These are phyloP conservation scores for Adansonia gregorii DNA, from an alignment of 441 rosid genomes.

Conservation along the genomic window DNA sequence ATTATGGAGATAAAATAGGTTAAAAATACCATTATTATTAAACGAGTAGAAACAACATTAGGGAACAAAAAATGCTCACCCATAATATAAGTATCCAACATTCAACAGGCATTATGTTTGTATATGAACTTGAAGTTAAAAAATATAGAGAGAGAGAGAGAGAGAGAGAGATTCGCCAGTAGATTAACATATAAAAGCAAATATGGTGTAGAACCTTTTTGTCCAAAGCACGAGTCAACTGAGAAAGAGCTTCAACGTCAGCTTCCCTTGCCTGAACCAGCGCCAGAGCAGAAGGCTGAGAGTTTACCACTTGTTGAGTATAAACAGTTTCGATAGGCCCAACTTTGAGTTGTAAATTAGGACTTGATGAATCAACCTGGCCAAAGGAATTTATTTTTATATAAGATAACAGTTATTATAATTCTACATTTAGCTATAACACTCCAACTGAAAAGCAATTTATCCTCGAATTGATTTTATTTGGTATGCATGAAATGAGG, in stretches of 20 bases:
- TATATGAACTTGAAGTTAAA: slow-evolving; percentile 6
- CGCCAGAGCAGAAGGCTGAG: slow-evolving; percentile 47
- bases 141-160: neutral
- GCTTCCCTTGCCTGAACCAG: slow-evolving; percentile 64
- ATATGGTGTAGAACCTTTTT: slow-evolving; percentile 50
- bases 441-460: neutral
- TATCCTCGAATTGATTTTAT: neutral
- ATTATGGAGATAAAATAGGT: neutral
- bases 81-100: neutral
- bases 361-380: slow-evolving; percentile 56
- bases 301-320: slow-evolving; percentile 38
- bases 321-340: slow-evolving; percentile 43
- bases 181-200: slow-evolving; percentile 16
- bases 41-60: neutral
- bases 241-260: slow-evolving; percentile 68
- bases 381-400: slow-evolving; percentile 30
- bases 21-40: slow-evolving; percentile 6
- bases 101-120: neutral
- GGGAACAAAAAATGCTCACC: neutral
- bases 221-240: slow-evolving; percentile 60
- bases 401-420: slow-evolving; percentile 3
- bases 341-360: slow-evolving; percentile 46
- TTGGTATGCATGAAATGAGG: slow-evolving; percentile 21
- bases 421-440: neutral
- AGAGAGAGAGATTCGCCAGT: neutral